Base-by-base conservation (phyloP, 345 rosid genomes). In the Odontarrhena argentea region DNA sequence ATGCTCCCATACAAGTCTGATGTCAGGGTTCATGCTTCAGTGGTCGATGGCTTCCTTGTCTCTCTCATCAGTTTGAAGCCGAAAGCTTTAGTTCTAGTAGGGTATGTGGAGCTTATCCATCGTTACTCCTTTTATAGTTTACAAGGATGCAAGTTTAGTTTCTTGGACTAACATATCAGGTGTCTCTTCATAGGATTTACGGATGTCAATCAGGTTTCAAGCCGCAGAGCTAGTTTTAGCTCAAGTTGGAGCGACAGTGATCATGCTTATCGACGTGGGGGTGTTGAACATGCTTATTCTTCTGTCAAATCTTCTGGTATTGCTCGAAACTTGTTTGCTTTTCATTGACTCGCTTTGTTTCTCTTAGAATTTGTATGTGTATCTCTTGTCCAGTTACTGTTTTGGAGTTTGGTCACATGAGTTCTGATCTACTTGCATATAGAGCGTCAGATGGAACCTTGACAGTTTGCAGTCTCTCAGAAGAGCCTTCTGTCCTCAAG, bases 391-490 rank as follows among this genome's bases (percentile, higher is more conserved):
- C 85, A 88, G 99, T 94, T 41, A 90, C 99, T 1, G 88, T 94
- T 81, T 68, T 94, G 74, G 90, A 94, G 83, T 94, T 94, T 80
- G 99, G 99, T 60, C 92, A 87, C 71, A 86, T 77, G 89, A 90
- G 97, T 81, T 94, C 99, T 73, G 87, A 87, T 77, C 55, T 93
- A 37, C 96, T 93, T 68, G 99, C 99, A 47, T 93, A 84, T 78
- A 97, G 99, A 68, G 92, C 95, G 68, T 79, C 96, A 4, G 97
- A 94, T 88, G 99, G 99, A 73, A 79, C 86, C 67, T 81, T 94
- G 74, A 87, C 92, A 14, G 88, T 88, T 46, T 94, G 97, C 73
- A 78, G 52, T 38, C 95, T 94, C 70, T 80, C 83, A 7, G 91
- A 94, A 24, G 86, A 88, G 73, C 89, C 96, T 74, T 81, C 85